phyloP scores from a whole-genome alignment of 1,139 yeast species.

The Pichia sp. region DNA sequence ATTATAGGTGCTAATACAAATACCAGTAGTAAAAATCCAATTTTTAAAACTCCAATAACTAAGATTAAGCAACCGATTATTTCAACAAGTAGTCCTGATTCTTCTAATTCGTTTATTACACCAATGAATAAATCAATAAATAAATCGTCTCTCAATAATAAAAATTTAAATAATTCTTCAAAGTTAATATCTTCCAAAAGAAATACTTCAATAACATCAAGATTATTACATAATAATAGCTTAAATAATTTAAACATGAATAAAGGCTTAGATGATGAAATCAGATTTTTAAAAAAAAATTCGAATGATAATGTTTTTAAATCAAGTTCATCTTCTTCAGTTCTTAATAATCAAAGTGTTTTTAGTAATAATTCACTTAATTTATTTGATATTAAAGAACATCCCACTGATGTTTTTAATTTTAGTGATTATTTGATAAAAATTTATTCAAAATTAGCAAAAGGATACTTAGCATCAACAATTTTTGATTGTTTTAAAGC shows the following conservation, averaged over 20 bases:
- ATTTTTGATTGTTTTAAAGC: conserved; percentile 79
- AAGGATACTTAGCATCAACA: conserved; percentile 57
- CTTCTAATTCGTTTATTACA: conserved; percentile 6
- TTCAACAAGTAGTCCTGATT: conserved; percentile 11
- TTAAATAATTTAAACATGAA: neutral
- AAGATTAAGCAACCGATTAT: conserved; percentile 4
- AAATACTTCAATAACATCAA: conserved; percentile 12
- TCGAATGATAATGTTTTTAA: neutral
- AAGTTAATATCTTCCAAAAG: neutral
- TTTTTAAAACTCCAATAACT: conserved; percentile 19
- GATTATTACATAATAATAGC: conserved; percentile 10
- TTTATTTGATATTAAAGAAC: conserved; percentile 4
- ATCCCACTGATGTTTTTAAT: neutral
- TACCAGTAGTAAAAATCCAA: neutral
- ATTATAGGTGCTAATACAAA: neutral
- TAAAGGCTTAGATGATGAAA: neutral
- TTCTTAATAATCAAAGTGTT: too few species aligned
- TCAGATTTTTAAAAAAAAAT: neutral
- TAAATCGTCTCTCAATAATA: too few species aligned
- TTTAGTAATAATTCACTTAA: neutral
- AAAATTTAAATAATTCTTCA: too few species aligned
- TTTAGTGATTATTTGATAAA: conserved; percentile 36
- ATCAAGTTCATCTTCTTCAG: neutral
- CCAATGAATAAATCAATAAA: conserved; percentile 6
- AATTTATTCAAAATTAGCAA: conserved; percentile 57